Percentiles rank a stretch among this genome's conserved stretches.
These are phyloP conservation scores for Thielaviopsis euricoi DNA, from an alignment of 2,329 filamentous ascomycete genomes.

Conservation along the genomic window DNA sequence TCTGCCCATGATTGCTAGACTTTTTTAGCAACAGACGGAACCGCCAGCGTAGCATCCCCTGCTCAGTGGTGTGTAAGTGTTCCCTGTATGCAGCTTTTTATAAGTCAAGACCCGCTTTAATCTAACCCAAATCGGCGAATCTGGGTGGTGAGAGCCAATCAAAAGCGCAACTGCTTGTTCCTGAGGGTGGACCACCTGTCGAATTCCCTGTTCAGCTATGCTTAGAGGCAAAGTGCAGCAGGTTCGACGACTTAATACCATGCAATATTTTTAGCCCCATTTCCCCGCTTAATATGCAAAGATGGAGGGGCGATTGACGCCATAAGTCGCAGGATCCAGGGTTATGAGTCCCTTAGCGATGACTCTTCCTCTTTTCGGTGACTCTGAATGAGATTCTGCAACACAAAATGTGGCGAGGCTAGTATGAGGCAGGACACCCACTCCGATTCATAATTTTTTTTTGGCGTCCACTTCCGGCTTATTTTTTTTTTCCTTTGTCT, in stretches of 20 bases:
- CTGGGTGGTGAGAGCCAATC: too few species aligned
- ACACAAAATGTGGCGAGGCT: too few species aligned
- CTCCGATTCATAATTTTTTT: too few species aligned
- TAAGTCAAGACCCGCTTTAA: too few species aligned
- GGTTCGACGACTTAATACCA: neutral
- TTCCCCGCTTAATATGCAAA: neutral
- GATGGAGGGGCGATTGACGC: neutral
- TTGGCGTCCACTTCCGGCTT: too few species aligned
- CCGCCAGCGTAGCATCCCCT: neutral
- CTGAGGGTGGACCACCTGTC: too few species aligned
- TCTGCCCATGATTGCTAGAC: neutral
- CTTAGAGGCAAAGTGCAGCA: neutral
- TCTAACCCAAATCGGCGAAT: too few species aligned
- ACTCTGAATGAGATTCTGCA: too few species aligned
- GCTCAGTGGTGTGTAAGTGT: neutral
- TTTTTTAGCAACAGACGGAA: neutral
- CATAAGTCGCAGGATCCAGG: too few species aligned
- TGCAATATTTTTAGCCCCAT: neutral
- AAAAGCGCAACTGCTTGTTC: too few species aligned
- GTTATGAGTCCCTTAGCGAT: neutral
- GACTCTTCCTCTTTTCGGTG: too few species aligned
- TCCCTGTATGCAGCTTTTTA: neutral
- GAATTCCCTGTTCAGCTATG: neutral
- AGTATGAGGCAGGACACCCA: too few species aligned
- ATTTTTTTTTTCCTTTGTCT: neutral